Conservation (phyloP, 2,329 filamentous ascomycete genomes). For the Metarhizium humberi region DNA sequence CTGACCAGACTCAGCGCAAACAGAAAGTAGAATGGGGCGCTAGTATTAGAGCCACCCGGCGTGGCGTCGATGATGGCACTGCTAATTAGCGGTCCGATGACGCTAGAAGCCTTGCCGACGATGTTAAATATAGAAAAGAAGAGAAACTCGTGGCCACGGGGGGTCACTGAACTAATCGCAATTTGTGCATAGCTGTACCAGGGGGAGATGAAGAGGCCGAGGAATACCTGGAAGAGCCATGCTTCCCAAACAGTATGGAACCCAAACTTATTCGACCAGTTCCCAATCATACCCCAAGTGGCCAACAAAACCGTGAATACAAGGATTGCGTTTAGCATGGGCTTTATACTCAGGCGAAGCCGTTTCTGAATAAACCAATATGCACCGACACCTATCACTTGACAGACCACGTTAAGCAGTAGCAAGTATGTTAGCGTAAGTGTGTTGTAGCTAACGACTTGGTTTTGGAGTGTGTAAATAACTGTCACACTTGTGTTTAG, state of each 20-base stretch:
- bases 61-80: slow-evolving; percentile 59
- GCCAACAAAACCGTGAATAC: slow-evolving; percentile 51
- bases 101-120: slow-evolving; percentile 57
- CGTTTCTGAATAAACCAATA: slow-evolving; percentile 54
- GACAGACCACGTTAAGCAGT: slow-evolving; percentile 55
- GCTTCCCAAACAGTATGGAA: slow-evolving; percentile 37
- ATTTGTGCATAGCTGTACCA: slow-evolving; percentile 65
- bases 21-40: slow-evolving; percentile 57
- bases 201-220: slow-evolving; percentile 57
- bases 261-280: slow-evolving; percentile 33
- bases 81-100: slow-evolving; percentile 60
- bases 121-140: slow-evolving; percentile 64
- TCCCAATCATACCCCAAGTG: slow-evolving; percentile 36
- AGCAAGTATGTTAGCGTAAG: slow-evolving; percentile 56
- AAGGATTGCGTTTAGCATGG: slow-evolving; percentile 59
- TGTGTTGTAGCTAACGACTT: slow-evolving; percentile 55
- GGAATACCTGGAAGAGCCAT: slow-evolving; percentile 42
- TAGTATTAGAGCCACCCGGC: slow-evolving; percentile 43
- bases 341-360: slow-evolving; percentile 52
- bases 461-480: slow-evolving; percentile 55
- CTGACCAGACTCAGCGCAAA: slow-evolving; percentile 49
- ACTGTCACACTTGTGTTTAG: slow-evolving; percentile 63
- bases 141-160: slow-evolving; percentile 58
- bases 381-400: slow-evolving; percentile 50
- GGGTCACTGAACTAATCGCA: slow-evolving; percentile 62